These are phyloP conservation scores for Orbilia quercus DNA, from an alignment of 2,329 filamentous ascomycete species.

Conservation along the genomic window DNA sequence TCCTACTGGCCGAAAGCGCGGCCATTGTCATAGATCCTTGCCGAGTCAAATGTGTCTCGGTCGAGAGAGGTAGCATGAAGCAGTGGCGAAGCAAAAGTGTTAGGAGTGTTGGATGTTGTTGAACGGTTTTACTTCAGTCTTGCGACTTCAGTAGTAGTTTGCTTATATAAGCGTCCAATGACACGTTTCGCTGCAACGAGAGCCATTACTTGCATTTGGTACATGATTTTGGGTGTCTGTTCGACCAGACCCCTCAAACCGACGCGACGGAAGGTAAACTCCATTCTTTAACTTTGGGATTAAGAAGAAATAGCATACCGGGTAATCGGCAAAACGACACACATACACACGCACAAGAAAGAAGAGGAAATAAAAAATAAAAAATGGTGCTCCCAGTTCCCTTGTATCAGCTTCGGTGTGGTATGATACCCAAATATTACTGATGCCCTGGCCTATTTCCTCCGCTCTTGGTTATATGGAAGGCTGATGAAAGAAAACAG, in stretches of 20 bases:
- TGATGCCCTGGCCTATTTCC: background rate
- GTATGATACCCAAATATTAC: slow-evolving; percentile 36
- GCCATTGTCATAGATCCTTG: background rate
- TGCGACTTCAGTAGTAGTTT: no score
- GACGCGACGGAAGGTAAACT: no score
- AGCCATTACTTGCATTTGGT: background rate
- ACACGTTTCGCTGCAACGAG: background rate
- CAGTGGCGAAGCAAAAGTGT: no score
- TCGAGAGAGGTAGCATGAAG: no score
- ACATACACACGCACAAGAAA: background rate
- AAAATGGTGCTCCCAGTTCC: slow-evolving; percentile 58
- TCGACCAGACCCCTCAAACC: no score
- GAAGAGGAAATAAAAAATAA: no score
- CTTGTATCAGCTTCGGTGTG: slow-evolving; percentile 59
- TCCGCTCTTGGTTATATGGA: slow-evolving; percentile 60
- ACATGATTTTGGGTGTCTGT: no score
- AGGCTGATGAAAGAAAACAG: slow-evolving; percentile 68
- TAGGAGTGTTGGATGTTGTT: no score
- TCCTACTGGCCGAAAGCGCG: slow-evolving; percentile 67
- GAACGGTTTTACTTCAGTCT: no score
- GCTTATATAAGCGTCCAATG: slow-evolving; percentile 2
- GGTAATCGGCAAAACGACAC: no score
- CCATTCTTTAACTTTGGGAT: no score
- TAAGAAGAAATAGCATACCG: no score
- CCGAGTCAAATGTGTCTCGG: background rate